Conservation (phyloP, 2,329 filamentous ascomycete species). For the Aspergillus pseudoglaucus region DNA sequence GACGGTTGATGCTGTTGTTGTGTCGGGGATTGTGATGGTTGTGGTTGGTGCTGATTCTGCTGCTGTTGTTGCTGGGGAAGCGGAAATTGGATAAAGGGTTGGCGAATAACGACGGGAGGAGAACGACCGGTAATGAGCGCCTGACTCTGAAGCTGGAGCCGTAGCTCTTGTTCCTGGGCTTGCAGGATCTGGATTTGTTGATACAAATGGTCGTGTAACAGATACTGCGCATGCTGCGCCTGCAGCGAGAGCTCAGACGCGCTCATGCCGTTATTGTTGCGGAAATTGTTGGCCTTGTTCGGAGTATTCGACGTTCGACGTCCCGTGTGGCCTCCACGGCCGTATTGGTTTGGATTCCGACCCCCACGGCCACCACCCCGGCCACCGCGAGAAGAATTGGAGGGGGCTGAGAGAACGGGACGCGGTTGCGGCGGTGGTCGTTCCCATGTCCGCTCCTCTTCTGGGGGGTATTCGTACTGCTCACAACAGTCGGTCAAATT, state of each 20-base stretch:
- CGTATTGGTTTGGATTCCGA: slow-evolving; percentile 43
- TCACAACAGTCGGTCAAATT: slow-evolving; percentile 81
- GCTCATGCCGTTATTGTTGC: slow-evolving; percentile 31
- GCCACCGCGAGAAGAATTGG: slow-evolving; percentile 41
- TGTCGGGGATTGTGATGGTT: neutral
- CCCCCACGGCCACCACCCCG: slow-evolving; percentile 45
- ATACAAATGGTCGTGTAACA: slow-evolving; percentile 44
- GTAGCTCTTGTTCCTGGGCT: slow-evolving; percentile 45
- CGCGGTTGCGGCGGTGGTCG: slow-evolving; percentile 51
- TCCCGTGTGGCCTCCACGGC: slow-evolving; percentile 42
- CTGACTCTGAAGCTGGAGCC: slow-evolving; percentile 42
- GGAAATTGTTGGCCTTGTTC: slow-evolving; percentile 34
- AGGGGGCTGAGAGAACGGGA: slow-evolving; percentile 43
- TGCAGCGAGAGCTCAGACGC: slow-evolving; percentile 35
- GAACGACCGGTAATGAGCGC: slow-evolving; percentile 35
- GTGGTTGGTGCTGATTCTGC: neutral
- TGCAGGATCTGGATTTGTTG: slow-evolving; percentile 46
- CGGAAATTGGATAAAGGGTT: slow-evolving; percentile 37
- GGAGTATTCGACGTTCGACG: slow-evolving; percentile 54
- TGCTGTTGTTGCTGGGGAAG: slow-evolving; percentile 28
- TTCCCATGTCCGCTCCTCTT: slow-evolving; percentile 59
- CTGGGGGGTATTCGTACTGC: slow-evolving; percentile 78
- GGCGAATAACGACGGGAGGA: slow-evolving; percentile 35
- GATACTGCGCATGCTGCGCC: slow-evolving; percentile 42
- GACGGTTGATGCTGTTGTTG: slow-evolving; percentile 15